These are phyloP conservation scores for Blumeria graminis DNA, from an alignment of 2,329 filamentous ascomycete species.

Conservation along the genomic window DNA sequence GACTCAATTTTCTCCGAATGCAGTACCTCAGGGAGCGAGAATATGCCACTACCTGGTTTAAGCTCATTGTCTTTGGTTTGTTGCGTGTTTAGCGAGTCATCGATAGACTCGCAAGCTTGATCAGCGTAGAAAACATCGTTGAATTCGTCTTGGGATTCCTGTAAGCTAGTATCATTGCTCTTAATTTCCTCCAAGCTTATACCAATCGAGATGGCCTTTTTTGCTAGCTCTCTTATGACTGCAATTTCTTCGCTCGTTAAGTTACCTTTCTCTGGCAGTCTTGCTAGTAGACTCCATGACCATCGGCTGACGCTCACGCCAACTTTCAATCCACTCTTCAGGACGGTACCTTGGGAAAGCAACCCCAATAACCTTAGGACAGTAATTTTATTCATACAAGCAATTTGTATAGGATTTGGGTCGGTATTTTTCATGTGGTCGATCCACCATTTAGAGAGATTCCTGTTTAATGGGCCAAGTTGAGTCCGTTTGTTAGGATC, in stretches of 20 bases:
- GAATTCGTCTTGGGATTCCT: conserved; percentile 24
- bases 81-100: conserved; percentile 4
- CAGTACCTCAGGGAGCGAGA: too few species aligned
- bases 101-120: conserved; percentile 4
- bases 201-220: conserved; percentile 38
- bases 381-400: conserved; percentile 39
- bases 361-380: conserved; percentile 42
- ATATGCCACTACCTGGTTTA: not conserved
- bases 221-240: conserved; percentile 55
- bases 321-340: conserved; percentile 33
- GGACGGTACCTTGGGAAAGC: conserved; percentile 32
- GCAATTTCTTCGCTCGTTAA: conserved; percentile 54
- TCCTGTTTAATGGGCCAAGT: conserved; percentile 17
- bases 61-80: not conserved
- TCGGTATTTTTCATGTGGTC: conserved; percentile 26
- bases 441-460: conserved; percentile 28
- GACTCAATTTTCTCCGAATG: too few species aligned
- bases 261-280: conserved; percentile 49
- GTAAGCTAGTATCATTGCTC: conserved; percentile 18
- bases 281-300: conserved; percentile 64
- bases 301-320: conserved; percentile 50
- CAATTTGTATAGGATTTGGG: conserved; percentile 33
- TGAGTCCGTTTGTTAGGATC: conserved; percentile 24
- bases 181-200: conserved; percentile 14
- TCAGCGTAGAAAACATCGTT: conserved; percentile 8